A percentile compares a stretch with the other conserved stretches of the same genome.
These are phyloP conservation scores for Sarocladiaceae sp. DNA, from an alignment of 2,329 filamentous ascomycete genomes.

Conservation along the genomic window DNA sequence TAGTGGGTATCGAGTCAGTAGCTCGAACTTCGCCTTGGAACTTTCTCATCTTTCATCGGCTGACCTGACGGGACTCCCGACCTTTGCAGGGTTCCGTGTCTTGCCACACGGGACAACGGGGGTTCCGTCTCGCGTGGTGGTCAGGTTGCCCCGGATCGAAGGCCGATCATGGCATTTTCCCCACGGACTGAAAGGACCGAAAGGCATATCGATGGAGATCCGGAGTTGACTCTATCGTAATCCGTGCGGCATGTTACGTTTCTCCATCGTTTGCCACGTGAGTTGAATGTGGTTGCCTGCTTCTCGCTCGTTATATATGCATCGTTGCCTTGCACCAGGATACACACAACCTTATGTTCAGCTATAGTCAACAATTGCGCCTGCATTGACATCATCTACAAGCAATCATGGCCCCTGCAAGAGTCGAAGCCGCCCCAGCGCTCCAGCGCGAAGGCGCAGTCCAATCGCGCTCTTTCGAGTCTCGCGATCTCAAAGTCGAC, in stretches of 20 bases:
- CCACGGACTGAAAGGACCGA: neutral
- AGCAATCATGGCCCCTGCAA: constrained; percentile 18
- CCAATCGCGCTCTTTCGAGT: constrained; percentile 15
- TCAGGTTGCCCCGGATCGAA: neutral
- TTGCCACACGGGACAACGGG: neutral
- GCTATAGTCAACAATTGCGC: neutral
- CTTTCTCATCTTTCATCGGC: neutral
- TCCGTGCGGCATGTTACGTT: neutral
- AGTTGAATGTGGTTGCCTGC: no score
- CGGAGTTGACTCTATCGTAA: neutral
- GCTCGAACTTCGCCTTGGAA: neutral
- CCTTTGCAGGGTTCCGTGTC: neutral
- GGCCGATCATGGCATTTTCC: neutral
- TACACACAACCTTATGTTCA: neutral
- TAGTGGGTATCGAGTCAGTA: neutral
- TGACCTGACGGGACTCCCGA: neutral
- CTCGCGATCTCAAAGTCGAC: constrained; percentile 16
- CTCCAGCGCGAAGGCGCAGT: constrained; percentile 17
- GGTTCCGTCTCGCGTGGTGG: neutral
- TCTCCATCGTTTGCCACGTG: neutral
- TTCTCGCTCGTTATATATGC: neutral
- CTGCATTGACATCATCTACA: neutral
- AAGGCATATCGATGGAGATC: neutral
- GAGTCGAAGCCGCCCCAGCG: constrained; percentile 15
- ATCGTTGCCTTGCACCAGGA: neutral